These are phyloP conservation scores for Tuber melanosporum DNA, from an alignment of 495 filamentous ascomycete genomes.

Conservation along the genomic window DNA sequence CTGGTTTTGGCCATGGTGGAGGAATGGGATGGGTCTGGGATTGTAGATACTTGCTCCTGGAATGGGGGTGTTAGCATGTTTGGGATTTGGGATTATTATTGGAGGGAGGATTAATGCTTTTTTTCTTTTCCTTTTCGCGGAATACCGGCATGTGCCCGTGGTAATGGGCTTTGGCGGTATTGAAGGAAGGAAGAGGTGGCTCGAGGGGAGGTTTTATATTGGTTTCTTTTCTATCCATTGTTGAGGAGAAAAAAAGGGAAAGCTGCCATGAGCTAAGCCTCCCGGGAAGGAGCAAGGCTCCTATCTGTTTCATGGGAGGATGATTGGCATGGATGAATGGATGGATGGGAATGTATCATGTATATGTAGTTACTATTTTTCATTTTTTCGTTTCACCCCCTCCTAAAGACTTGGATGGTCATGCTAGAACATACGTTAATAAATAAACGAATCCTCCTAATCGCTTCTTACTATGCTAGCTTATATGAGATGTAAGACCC, in stretches of 20 bases:
- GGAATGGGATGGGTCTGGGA: neutral
- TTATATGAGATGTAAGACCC: conserved; percentile 64
- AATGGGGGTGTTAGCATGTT: neutral
- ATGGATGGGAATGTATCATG: neutral
- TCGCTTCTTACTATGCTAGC: neutral
- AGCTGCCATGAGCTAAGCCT: neutral
- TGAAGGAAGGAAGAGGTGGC: neutral
- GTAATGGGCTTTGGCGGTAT: neutral
- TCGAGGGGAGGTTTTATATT: neutral
- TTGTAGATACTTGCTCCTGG: neutral
- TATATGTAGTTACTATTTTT: neutral
- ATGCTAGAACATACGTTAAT: neutral
- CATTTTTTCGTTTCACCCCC: neutral
- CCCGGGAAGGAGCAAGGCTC: neutral
- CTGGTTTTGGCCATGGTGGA: neutral
- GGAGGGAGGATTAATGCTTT: neutral
- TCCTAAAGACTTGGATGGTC: neutral
- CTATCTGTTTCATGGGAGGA: neutral
- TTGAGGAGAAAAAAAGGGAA: neutral
- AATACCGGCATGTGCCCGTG: neutral
- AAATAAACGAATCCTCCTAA: neutral
- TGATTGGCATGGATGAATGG: neutral
- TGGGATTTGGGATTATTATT: neutral
- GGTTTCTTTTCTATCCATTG: neutral
- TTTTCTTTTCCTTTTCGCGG: neutral